These are phyloP conservation scores for Pseudogymnoascus sp. DNA, from an alignment of 2,329 filamentous ascomycete genomes.

Conservation along the genomic window DNA sequence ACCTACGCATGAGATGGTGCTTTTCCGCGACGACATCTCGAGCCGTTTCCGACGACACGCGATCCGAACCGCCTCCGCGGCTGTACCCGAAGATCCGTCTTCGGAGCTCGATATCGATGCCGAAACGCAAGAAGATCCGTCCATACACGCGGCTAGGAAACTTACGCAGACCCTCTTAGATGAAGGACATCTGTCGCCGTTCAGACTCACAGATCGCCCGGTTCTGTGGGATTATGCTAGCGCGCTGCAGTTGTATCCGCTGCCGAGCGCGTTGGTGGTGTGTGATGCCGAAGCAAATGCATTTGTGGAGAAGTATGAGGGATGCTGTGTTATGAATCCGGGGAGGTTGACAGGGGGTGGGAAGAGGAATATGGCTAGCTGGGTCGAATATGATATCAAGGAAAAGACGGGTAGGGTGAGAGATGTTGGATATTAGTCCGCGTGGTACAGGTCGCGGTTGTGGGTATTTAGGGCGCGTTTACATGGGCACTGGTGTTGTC, in stretches of 20 bases:
- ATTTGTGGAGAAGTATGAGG: slow-evolving; percentile 87
- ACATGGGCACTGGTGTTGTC: not conserved
- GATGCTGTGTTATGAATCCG: slow-evolving; percentile 93
- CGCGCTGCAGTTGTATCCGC: slow-evolving; percentile 73
- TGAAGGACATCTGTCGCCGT: slow-evolving; percentile 83
- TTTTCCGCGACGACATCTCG: slow-evolving; percentile 83
- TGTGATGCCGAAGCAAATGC: slow-evolving; percentile 75
- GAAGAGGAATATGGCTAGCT: slow-evolving; percentile 62
- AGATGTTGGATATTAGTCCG: slow-evolving; percentile 23
- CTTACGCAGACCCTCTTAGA: slow-evolving; percentile 88
- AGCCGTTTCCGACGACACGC: slow-evolving; percentile 70
- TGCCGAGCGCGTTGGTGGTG: slow-evolving; percentile 77
- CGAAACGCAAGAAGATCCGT: slow-evolving; percentile 11
- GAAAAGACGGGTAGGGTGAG: slow-evolving; percentile 24
- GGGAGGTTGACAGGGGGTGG: slow-evolving; percentile 66
- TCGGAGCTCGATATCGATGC: slow-evolving; percentile 26
- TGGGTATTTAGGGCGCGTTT: slow-evolving; percentile 7
- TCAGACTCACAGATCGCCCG: slow-evolving; percentile 70
- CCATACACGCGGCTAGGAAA: slow-evolving; percentile 55
- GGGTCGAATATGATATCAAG: slow-evolving; percentile 76
- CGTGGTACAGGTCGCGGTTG: not conserved
- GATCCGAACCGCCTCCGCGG: slow-evolving; percentile 56
- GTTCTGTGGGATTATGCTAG: slow-evolving; percentile 84
- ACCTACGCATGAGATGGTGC: slow-evolving; percentile 74
- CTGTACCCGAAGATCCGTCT: slow-evolving; percentile 27